Evolutionary conservation across 164 flowering plant genomes (phyloP).

Genomic region (Protea cynaroides): DNA sequence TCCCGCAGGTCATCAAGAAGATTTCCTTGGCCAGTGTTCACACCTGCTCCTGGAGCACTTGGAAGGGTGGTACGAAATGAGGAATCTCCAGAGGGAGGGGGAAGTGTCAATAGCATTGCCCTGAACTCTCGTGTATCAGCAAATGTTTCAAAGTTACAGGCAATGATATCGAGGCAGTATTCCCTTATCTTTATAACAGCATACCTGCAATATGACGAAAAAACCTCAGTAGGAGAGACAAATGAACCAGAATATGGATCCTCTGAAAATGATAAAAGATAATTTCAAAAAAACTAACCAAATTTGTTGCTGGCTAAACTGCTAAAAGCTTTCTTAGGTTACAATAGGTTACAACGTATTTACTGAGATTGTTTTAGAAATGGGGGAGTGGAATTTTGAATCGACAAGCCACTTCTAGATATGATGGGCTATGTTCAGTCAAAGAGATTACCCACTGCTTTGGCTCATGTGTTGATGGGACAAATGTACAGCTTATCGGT

Average conservation of each 20-base stretch:
- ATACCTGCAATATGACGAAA: constrained; percentile 49
- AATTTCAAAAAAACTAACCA: no score
- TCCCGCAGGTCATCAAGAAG: constrained; percentile 93
- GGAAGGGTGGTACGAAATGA: constrained; percentile 87
- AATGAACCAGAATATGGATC: neutral
- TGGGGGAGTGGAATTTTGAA: no score
- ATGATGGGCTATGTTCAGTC: neutral
- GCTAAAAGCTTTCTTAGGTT: no score
- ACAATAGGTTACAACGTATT: no score
- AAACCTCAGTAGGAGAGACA: neutral
- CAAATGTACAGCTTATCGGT: neutral
- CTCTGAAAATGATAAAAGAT: no score
- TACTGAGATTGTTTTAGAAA: no score
- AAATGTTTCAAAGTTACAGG: constrained; percentile 91
- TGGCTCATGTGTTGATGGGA: neutral
- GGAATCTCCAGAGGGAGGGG: constrained; percentile 96
- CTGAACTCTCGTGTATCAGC: constrained; percentile 79
- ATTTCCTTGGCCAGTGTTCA: constrained; percentile 56
- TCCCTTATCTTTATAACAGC: constrained; percentile 87
- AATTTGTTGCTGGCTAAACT: no score
- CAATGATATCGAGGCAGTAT: constrained; percentile 76
- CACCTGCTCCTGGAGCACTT: constrained; percentile 83
- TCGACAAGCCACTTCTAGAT: no score
- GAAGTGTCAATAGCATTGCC: constrained; percentile 81
- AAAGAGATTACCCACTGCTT: neutral